A percentile compares a stretch with the other conserved stretches of the same genome.
Evolutionary conservation across 2,329 filamentous ascomycete species (phyloP).

Genomic region (Thermoascus crustaceus): DNA sequence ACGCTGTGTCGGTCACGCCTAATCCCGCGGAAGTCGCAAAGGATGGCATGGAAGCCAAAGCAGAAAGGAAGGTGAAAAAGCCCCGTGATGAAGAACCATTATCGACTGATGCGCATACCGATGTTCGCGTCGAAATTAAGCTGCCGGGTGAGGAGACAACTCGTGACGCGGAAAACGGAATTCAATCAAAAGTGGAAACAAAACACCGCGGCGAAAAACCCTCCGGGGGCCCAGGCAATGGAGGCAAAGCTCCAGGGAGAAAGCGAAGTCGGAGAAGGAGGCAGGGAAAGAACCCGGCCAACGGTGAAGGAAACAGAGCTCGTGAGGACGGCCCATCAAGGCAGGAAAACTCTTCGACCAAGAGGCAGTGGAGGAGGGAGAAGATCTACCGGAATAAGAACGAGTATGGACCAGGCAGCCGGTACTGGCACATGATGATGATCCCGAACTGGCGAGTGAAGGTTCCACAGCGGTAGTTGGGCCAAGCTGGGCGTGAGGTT

Average conservation of each 20-base stretch:
- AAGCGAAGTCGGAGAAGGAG: background rate
- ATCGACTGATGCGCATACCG: too few relatives aligned
- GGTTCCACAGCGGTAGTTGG: constrained; percentile 4
- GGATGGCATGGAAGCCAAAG: too few relatives aligned
- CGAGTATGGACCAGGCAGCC: constrained; percentile 7
- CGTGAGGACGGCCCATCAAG: constrained; percentile 5
- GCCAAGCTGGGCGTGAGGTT: background rate
- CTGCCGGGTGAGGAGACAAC: background rate
- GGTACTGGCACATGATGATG: constrained; percentile 15
- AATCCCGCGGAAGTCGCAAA: background rate
- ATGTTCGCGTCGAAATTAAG: background rate
- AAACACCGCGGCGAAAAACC: too few relatives aligned
- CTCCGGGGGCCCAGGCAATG: too few relatives aligned
- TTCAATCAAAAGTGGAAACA: too few relatives aligned
- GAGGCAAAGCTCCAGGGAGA: background rate
- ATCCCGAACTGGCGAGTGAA: constrained; percentile 10
- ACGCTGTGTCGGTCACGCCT: too few relatives aligned
- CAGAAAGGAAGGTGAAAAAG: too few relatives aligned
- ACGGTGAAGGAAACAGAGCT: background rate
- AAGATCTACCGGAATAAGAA: constrained; percentile 23
- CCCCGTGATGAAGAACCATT: too few relatives aligned
- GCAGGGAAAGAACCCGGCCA: background rate
- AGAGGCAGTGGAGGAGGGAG: constrained; percentile 25
- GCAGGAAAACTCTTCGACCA: constrained; percentile 28
- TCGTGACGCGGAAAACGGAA: background rate